Conservation (phyloP, 345 rosid genomes). For the Acer campestre region DNA sequence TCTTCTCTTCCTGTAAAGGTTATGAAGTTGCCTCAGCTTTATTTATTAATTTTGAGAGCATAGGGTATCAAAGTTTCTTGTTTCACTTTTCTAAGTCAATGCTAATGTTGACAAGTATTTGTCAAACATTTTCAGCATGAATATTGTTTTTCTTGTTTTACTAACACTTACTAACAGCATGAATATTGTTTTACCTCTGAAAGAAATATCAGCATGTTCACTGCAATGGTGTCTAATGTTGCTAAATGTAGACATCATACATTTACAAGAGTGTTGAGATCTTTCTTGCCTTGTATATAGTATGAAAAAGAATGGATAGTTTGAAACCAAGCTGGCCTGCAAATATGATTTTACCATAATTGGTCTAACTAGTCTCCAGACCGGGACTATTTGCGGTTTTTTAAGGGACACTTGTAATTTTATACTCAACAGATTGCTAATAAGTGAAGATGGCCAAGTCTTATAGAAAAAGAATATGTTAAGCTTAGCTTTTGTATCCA, state of each 20-base stretch:
- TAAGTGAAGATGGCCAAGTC: not conserved
- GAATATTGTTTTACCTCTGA: no score
- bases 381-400: not conserved
- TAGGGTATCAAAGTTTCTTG: no score
- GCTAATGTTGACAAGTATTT: no score
- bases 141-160: no score
- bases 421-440: not conserved
- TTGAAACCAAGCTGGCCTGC: not conserved
- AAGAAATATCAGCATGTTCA: not conserved
- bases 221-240: not conserved
- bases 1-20: not conserved
- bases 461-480: not conserved
- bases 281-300: not conserved
- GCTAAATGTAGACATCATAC: not conserved
- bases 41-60: no score
- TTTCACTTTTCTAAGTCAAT: no score
- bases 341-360: no score
- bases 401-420: not conserved
- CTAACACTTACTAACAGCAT: no score
- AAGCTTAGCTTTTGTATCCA: not conserved
- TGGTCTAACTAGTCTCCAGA: not conserved
- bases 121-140: no score
- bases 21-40: not conserved
- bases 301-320: not conserved
- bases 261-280: not conserved